phyloP scores from a whole-genome alignment of 345 rosid species.

The Eucalyptus regnans region DNA sequence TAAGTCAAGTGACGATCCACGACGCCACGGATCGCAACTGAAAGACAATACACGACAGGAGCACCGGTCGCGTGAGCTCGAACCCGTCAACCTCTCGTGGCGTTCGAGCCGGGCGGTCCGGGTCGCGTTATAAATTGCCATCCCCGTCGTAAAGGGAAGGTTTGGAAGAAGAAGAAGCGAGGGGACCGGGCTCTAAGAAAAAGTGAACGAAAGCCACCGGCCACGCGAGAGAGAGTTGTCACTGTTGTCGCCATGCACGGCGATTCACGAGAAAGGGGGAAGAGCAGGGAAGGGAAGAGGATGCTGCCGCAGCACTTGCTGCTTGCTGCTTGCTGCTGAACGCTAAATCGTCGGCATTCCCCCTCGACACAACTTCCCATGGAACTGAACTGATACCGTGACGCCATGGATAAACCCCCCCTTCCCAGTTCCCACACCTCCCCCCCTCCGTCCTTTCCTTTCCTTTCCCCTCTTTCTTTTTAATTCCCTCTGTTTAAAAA shows the following conservation, averaged over 20 bases:
- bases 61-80: background rate
- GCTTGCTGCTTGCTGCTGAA: background rate
- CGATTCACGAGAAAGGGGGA: background rate
- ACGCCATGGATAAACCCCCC: background rate
- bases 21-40: background rate
- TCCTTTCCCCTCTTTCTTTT: background rate
- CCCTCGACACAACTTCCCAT: background rate
- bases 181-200: background rate
- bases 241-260: background rate
- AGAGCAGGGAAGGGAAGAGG: background rate
- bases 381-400: background rate
- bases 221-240: background rate
- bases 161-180: background rate
- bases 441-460: background rate
- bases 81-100: background rate
- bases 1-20: background rate
- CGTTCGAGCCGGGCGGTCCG: background rate
- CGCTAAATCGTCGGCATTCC: background rate
- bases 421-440: too few relatives aligned
- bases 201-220: background rate
- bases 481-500: rapidly evolving
- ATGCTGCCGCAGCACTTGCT: background rate
- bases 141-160: background rate
- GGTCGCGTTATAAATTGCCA: background rate
- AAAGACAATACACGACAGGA: background rate